Base-by-base conservation (phyloP, 352 stramenopile genomes). In the Phytophthora colocasiae region DNA sequence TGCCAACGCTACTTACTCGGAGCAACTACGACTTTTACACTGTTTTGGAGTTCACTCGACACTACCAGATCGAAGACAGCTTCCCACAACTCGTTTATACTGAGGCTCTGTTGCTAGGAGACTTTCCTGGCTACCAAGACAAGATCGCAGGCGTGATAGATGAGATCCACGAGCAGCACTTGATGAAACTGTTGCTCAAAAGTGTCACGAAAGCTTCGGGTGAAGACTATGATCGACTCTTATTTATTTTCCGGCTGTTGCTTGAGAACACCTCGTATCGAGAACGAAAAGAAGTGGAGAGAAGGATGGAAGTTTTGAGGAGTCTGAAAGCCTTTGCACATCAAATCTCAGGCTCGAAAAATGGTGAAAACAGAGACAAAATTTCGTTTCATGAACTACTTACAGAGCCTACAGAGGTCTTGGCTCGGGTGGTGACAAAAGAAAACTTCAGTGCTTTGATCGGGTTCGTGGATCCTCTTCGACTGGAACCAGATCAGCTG, bases 21-120 rank as follows among this genome's bases (percentile, higher is more conserved):
- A 95, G 80, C 50, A 92, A 85, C 26, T 90, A 79, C 38, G 87
- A 95, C 47, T 90, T 92, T 26, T 91, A 92, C 55, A 92, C 83
- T 3, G 83, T 92, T 29, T 63, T 90, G 11, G 87, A 95, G 49
- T 93, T 95, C 49, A 91, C 87, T 19, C 77, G 85, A 0, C 83
- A 95, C 39, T 95, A 95, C 67, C 81, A 95, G 50, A 91, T 95
- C 46, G 83, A 93, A 17, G 83, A 95, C 41, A 91, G 75, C 50
- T 90, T 79, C 32, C 71, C 85, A n/a, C 85, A 79, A 0, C 69
- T 93, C 6, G 74, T 84, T 8, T 95, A 90, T 56, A 76, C 89
- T 1, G 83, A 95, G 43, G 74, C 78, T 19, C 61, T 94, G 2
- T 71, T 95, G 8, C 58, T 85, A 27, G 32, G 58, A n/a, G 56